phyloP scores from a whole-genome alignment of 2,329 filamentous ascomycete genomes.

The Sclerotinia spermophila region DNA sequence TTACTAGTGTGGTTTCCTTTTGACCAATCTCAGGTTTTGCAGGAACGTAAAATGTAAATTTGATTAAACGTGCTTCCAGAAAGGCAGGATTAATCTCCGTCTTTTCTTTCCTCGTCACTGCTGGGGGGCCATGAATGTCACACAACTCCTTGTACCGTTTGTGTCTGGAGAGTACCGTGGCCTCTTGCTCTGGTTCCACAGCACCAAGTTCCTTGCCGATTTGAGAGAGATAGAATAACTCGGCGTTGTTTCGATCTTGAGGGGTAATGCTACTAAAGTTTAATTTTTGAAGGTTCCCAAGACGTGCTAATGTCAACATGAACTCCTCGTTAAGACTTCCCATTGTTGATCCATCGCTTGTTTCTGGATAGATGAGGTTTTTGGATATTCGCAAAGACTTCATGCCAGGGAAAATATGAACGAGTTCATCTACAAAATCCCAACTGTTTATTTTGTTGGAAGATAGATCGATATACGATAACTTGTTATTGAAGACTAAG shows the following conservation, averaged over 20 bases:
- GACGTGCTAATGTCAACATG: slow-evolving; percentile 79
- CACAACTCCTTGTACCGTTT: slow-evolving; percentile 73
- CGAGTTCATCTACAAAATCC: slow-evolving; percentile 69
- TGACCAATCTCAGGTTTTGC: slow-evolving; percentile 20
- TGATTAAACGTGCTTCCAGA: slow-evolving; percentile 73
- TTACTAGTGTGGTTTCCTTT: slow-evolving; percentile 25
- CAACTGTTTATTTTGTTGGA: slow-evolving; percentile 68
- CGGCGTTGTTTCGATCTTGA: slow-evolving; percentile 79
- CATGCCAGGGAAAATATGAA: slow-evolving; percentile 67
- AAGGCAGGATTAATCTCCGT: slow-evolving; percentile 69
- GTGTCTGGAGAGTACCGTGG: slow-evolving; percentile 58
- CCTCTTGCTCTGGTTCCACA: slow-evolving; percentile 51
- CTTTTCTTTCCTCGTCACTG: slow-evolving; percentile 49
- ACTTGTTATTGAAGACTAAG: slow-evolving; percentile 25
- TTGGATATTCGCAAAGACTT: slow-evolving; percentile 73
- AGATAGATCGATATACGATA: slow-evolving; percentile 64
- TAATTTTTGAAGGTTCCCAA: slow-evolving; percentile 63
- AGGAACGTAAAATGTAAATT: slow-evolving; percentile 51
- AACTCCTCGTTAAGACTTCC: slow-evolving; percentile 73
- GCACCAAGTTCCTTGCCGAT: slow-evolving; percentile 72
- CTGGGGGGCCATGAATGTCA: slow-evolving; percentile 68
- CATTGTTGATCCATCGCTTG: slow-evolving; percentile 39
- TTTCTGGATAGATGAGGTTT: slow-evolving; percentile 70
- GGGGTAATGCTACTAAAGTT: slow-evolving; percentile 70
- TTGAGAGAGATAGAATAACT: slow-evolving; percentile 86